phyloP scores from a whole-genome alignment of 306 rosid genomes.

The Hippophae gyantsensis region DNA sequence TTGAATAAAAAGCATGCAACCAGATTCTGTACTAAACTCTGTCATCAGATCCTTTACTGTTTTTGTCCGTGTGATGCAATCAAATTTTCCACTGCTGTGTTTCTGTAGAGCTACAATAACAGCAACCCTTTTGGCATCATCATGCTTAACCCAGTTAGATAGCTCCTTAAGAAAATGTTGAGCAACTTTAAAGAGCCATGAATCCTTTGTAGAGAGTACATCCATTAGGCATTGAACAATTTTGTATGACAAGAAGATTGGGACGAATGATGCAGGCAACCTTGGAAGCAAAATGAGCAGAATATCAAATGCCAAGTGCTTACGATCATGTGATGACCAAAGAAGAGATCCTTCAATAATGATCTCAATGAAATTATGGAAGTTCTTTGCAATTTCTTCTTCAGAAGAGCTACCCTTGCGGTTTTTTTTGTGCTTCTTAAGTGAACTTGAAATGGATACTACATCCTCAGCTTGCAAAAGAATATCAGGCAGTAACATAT shows the following conservation, averaged over 20 bases:
- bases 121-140: slow-evolving; percentile 73
- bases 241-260: slow-evolving; percentile 59
- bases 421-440: slow-evolving; percentile 75
- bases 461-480: slow-evolving; percentile 62
- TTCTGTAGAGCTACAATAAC: slow-evolving; percentile 85
- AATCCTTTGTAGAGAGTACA: slow-evolving; percentile 59
- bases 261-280: slow-evolving; percentile 69
- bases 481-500: slow-evolving; percentile 55
- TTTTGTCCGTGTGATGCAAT: slow-evolving; percentile 52
- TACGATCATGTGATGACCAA: slow-evolving; percentile 93
- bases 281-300: slow-evolving; percentile 62
- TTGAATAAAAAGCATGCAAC: slow-evolving; percentile 82
- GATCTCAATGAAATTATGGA: slow-evolving; percentile 59
- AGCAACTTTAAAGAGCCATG: slow-evolving; percentile 82
- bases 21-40: slow-evolving; percentile 68
- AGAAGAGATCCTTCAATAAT: slow-evolving; percentile 87
- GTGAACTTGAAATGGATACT: slow-evolving; percentile 50
- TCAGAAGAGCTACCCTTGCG: slow-evolving; percentile 73
- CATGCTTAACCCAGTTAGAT: slow-evolving; percentile 67
- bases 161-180: slow-evolving; percentile 61
- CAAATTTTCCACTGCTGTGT: slow-evolving; percentile 85
- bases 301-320: slow-evolving; percentile 74
- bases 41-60: slow-evolving; percentile 70
- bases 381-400: slow-evolving; percentile 58
- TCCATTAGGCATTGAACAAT: slow-evolving; percentile 85